Evolutionary conservation across 768 basidiomycete species (phyloP), one percentile per base, ranked within the genome.

Genomic region (Nidularia sp.): DNA sequence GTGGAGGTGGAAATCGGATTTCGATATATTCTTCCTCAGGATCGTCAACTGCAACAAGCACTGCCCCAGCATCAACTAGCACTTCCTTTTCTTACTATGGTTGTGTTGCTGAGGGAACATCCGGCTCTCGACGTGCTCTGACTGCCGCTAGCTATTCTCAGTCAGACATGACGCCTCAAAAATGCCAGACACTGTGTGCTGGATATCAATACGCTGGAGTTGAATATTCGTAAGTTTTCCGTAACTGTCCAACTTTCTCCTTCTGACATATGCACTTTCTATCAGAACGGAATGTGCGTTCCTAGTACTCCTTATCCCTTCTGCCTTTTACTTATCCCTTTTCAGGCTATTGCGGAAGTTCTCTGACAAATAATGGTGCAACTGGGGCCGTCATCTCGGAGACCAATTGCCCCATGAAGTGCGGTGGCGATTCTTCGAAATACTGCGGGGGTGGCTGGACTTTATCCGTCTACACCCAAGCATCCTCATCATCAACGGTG

Each of bases 61-160:
- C 53, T 34, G 12, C 60, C 4, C 49, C 58, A 13, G 48, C 54
- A 5, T 13, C 49, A 5, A 42, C 49, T 35, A 48, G 34, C 33
- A 48, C 39, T 29, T 8, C 12, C 15, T 52, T 45, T 34, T 58
- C 36, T 3, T 60, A 60, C 46, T 58, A 64, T 31, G 70, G 70
- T 39, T 71, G 70, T 39, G 59, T 68, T 6, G 67, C 65, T 9
- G 69, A 56, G 58, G 70, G 69, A 5, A 68, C 67, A 1, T 61
- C 64, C 12, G 67, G 66, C 6, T 55, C 56, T 13, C 66, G 70
- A 22, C 68, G 69, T 6, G 62, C 70, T 12, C 62, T 71, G 45
- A 67, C 64, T 4, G 65, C 55, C 1, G 52, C 62, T 12, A 62
- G 58, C 44, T 68, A 57, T 48, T 50, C 55, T 4, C 57, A 57